Base-by-base conservation (phyloP, 2,329 filamentous ascomycete genomes). In the Achaetomium macrosporum region DNA sequence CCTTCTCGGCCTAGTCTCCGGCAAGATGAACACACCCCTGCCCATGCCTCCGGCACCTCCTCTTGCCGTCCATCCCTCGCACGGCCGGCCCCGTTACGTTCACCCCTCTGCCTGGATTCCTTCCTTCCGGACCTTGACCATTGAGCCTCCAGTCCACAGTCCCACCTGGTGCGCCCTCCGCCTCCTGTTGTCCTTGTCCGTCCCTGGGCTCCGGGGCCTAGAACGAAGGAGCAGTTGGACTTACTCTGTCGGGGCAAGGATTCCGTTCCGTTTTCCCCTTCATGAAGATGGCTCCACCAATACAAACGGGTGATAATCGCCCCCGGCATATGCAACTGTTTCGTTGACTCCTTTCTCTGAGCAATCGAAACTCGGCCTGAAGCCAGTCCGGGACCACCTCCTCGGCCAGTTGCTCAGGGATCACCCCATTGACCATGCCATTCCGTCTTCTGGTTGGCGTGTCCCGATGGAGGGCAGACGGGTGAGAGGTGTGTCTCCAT, bases 261-360 rank as follows among this genome's bases (percentile, higher is more conserved):
- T 50, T 58, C 61, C 60, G 51, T 54, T 62, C 62, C 54, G 45
- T 54, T 57, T 53, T 57, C 55, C 62, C 63, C 59, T 62, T 61
- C 60, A 60, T 57, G 58, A 56, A 41, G 58, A 48, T 56, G 57
- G 59, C 53, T 64, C 67, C 63, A 68, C 67, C 65, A 66, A 68
- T 68, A 61, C 64, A 63, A 66, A 65, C 61, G 62, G 25, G 59
- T 66, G 62, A 64, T 63, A 61, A 63, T 65, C 61, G 61, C 65
- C 64, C 64, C 69, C 69, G 67, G 70, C 70, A 72, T 68, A 69
- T 71, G 69, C 69, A 70, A 57, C 60, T 40, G 50, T 59, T 64
- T 57, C 52, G 64, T 53, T 61, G 52, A 50, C 55, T 57, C 57
- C 50, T 62, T 61, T 57, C 58, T 65, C 57, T 67, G 62, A 69